Percentiles rank a stretch among this genome's conserved stretches.
Evolutionary conservation across 2,329 filamentous ascomycete species (phyloP).

Genomic region (Waltergamsia citrina): DNA sequence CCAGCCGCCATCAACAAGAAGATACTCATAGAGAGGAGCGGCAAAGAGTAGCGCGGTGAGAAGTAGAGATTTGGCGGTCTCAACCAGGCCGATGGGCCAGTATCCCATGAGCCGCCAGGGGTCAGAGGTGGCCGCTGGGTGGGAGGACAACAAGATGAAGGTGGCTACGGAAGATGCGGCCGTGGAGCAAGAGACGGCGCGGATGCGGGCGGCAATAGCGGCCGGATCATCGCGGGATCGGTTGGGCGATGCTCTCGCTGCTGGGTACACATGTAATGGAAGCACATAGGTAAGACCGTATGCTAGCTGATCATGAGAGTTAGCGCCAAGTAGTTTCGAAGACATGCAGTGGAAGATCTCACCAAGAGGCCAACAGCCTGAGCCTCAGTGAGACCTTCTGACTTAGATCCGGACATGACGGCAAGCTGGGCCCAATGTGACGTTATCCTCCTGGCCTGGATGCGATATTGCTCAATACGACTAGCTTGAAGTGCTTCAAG

Average conservation of each 20-base stretch:
- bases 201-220: constrained; percentile 79
- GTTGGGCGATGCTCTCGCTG: constrained; percentile 68
- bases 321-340: constrained; percentile 6
- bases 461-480: too few species aligned
- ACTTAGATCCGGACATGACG: too few species aligned
- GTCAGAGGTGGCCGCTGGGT: constrained; percentile 30
- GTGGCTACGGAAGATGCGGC: constrained; percentile 57
- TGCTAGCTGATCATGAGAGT: constrained; percentile 42
- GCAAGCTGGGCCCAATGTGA: too few species aligned
- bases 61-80: constrained; percentile 53
- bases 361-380: constrained; percentile 19
- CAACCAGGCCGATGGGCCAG: constrained; percentile 63
- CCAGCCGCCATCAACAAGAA: constrained; percentile 65
- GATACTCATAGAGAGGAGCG: constrained; percentile 73
- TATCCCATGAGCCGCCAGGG: constrained; percentile 64
- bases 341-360: constrained; percentile 6
- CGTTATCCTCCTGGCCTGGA: too few species aligned
- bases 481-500: too few species aligned
- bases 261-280: constrained; percentile 76
- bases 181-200: constrained; percentile 70
- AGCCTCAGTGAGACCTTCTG: constrained; percentile 8
- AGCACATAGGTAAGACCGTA: constrained; percentile 87
- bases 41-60: constrained; percentile 73
- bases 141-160: constrained; percentile 48
- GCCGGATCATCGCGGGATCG: constrained; percentile 81